Percentiles rank a stretch among this genome's conserved stretches.
phyloP scores from a whole-genome alignment of 2,329 filamentous ascomycete genomes.

The Dactylellina haptotyla region DNA sequence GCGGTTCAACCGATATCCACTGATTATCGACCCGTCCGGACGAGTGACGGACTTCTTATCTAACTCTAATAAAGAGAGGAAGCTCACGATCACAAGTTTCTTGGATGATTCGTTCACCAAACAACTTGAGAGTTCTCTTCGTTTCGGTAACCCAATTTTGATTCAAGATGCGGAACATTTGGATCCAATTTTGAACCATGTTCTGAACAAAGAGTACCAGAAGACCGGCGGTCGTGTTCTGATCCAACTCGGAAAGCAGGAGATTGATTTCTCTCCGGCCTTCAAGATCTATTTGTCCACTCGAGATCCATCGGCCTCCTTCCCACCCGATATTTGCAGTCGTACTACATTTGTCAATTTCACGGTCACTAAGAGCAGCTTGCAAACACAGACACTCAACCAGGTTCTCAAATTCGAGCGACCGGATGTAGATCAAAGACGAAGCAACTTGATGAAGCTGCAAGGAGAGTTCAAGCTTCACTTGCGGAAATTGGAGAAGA shows the following conservation, averaged over 20 bases:
- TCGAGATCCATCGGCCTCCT: slow-evolving; percentile 92
- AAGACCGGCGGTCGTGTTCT: slow-evolving; percentile 97
- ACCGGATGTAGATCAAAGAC: slow-evolving; percentile 93
- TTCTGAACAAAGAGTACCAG: slow-evolving; percentile 99
- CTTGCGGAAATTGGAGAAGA: slow-evolving; percentile 92
- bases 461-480: slow-evolving; percentile 99
- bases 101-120: slow-evolving; percentile 98
- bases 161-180: slow-evolving; percentile 98
- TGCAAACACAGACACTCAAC: slow-evolving; percentile 97
- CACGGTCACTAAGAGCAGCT: slow-evolving; percentile 96
- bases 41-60: slow-evolving; percentile 94
- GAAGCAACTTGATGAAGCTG: slow-evolving; percentile 97
- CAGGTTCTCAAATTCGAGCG: slow-evolving; percentile 97
- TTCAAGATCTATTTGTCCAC: slow-evolving; percentile 97
- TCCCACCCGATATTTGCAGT: slow-evolving; percentile 96
- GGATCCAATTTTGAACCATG: slow-evolving; percentile 96
- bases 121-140: slow-evolving; percentile 93
- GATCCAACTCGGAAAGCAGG: slow-evolving; percentile 97
- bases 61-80: slow-evolving; percentile 91
- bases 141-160: slow-evolving; percentile 97
- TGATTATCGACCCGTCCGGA: slow-evolving; percentile 97
- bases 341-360: slow-evolving; percentile 99
- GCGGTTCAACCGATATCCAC: slow-evolving; percentile 96
- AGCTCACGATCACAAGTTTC: slow-evolving; percentile 96
- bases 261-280: slow-evolving; percentile 97